Conservation (phyloP, 345 rosid species). For the Odontarrhena argentea region DNA sequence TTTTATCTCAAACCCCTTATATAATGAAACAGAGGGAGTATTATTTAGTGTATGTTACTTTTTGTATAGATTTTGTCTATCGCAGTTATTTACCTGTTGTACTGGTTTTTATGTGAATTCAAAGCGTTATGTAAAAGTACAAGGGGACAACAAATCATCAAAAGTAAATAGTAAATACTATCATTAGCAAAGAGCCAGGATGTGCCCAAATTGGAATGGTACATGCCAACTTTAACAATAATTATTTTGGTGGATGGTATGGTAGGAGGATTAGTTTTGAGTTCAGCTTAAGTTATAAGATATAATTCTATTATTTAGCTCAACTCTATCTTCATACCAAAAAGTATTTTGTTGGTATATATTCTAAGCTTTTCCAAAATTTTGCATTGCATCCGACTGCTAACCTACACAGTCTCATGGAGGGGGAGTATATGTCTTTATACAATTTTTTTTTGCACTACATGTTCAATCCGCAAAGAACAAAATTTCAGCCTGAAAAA, state of each 20-base stretch:
- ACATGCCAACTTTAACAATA: constrained; percentile 27
- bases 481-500: too few species aligned
- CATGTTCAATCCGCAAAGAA: too few species aligned
- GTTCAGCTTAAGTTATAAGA: constrained; percentile 11
- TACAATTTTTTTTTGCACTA: too few species aligned
- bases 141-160: constrained; percentile 13
- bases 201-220: constrained; percentile 22
- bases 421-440: too few species aligned
- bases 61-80: constrained; percentile 24
- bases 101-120: constrained; percentile 23
- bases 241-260: constrained; percentile 5
- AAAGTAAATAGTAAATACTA: neutral
- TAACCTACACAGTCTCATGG: neutral
- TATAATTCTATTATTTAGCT: neutral
- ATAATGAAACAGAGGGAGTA: too few species aligned
- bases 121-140: constrained; percentile 18
- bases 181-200: constrained; percentile 23
- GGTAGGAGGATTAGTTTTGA: neutral
- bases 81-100: constrained; percentile 5
- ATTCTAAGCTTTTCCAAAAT: neutral
- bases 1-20: too few species aligned
- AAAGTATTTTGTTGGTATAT: neutral
- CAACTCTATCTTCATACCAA: neutral
- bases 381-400: neutral
- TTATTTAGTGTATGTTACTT: constrained; percentile 10